Percentiles rank a stretch among this genome's conserved stretches.
phyloP scores from a whole-genome alignment of 2,329 filamentous ascomycete genomes.

The Penicillium sp. region DNA sequence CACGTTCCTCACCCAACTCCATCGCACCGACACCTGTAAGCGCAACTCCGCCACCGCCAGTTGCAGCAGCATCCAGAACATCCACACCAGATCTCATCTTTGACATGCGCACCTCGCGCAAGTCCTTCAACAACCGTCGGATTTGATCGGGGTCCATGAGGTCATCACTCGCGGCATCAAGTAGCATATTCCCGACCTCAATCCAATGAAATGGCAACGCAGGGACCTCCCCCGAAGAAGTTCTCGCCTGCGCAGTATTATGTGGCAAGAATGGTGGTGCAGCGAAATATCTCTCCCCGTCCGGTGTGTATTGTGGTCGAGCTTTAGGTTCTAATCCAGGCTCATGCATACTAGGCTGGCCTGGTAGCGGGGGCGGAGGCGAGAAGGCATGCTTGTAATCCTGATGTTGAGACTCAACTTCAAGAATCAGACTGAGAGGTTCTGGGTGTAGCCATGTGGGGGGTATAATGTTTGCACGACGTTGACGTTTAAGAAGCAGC shows the following conservation, averaged over 20 bases:
- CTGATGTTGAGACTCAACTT: constrained; percentile 70
- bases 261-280: constrained; percentile 77
- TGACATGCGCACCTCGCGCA: constrained; percentile 83
- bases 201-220: constrained; percentile 90
- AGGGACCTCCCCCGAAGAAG: constrained; percentile 36
- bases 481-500: constrained; percentile 89
- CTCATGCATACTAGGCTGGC: constrained; percentile 31
- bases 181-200: constrained; percentile 81
- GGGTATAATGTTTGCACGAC: constrained; percentile 86
- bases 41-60: constrained; percentile 64
- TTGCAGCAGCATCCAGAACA: constrained; percentile 59
- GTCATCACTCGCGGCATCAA: constrained; percentile 83
- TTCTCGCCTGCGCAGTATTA: constrained; percentile 68
- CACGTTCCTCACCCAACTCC: constrained; percentile 85
- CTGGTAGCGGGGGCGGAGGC: constrained; percentile 69
- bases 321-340: constrained; percentile 24
- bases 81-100: constrained; percentile 79
- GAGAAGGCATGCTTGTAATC: constrained; percentile 70
- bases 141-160: constrained; percentile 72
- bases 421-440: constrained; percentile 74
- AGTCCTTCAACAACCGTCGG: constrained; percentile 71
- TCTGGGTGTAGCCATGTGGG: constrained; percentile 83
- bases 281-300: constrained; percentile 40
- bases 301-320: constrained; percentile 36
- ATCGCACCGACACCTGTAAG: constrained; percentile 84